These are phyloP conservation scores for Talaromyces thailandensis DNA, from an alignment of 495 filamentous ascomycete genomes.

Conservation along the genomic window DNA sequence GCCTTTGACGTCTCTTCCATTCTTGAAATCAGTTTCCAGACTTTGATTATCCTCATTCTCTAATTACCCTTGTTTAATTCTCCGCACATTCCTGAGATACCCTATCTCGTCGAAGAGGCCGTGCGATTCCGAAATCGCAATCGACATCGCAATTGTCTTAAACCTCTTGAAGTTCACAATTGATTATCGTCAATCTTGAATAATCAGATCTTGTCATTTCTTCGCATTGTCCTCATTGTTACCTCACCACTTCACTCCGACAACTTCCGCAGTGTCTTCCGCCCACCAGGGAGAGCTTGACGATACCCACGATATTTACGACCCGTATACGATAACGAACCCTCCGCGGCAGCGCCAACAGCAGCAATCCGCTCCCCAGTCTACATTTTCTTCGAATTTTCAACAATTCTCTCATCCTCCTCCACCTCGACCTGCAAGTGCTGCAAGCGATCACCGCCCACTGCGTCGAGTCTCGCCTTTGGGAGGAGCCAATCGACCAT, in stretches of 20 bases:
- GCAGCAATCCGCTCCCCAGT: conserved; percentile 35
- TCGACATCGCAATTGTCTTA: not conserved
- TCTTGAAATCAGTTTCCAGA: not conserved
- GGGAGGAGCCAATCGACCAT: conserved; percentile 22
- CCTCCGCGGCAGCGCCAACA: conserved; percentile 49
- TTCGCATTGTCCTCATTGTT: conserved; percentile 29
- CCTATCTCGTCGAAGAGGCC: not conserved
- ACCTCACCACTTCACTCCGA: conserved; percentile 11
- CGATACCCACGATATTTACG: conserved; percentile 55
- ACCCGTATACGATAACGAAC: conserved; percentile 40
- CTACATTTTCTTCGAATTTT: conserved; percentile 22
- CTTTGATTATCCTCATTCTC: not conserved
- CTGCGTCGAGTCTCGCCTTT: conserved; percentile 40
- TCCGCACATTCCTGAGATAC: not conserved
- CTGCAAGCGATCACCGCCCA: conserved; percentile 38
- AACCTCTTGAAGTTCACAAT: not conserved
- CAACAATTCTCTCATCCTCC: conserved; percentile 17
- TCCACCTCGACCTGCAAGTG: conserved; percentile 38
- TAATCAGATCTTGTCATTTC: conserved; percentile 5
- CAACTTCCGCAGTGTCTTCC: conserved; percentile 33
- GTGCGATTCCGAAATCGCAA: not conserved
- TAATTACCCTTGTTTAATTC: not conserved
- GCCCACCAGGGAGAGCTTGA: conserved; percentile 31
- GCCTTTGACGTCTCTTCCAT: not conserved
- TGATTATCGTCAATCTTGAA: not conserved